Base-by-base conservation (phyloP, 139 green algal species). In the Chlorella sp. region DNA sequence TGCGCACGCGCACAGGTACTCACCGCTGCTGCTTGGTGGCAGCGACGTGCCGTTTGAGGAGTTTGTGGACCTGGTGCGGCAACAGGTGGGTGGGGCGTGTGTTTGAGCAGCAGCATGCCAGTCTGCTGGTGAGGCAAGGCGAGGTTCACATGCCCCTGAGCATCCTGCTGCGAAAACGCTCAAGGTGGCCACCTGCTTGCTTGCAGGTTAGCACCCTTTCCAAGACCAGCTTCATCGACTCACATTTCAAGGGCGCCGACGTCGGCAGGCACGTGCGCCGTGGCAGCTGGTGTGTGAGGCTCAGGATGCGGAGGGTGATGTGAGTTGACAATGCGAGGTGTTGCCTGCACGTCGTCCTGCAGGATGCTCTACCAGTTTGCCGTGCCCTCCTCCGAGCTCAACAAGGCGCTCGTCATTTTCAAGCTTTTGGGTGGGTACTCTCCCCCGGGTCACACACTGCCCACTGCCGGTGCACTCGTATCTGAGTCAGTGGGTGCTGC, bases 361-460 rank as follows among this genome's bases (percentile, higher is more conserved):
- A 60, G 66, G 35, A 26, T 71, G 66, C 35, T 35, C 26, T 71
- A 62, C 66, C 61, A 71, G 66, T 62, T 24, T 61, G 66, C 66
- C 5, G 26, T 35, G 27, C n/a, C 66, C 20, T 34, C 35, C 2
- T 35, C 23, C 26, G 66, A 71, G 10, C 22, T 71, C 26, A 6
- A 35, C 23, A 22, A 5, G 22, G 66, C 66, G 5, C 35, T 60
- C 6, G 35, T 35, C 24, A 35, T 71, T 2, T 71, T 71, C 66
- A 71, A 71, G 35, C 36, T 71, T 26, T 31, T 71, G 10, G 63
- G 63, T 69, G 24, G n/a, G 55, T 64, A 30, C 10, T 36, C 5
- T 23, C 61, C 24, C 4, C 27, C 17, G 26, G 14, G 23, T 22
- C 27, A 36, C 17, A 36, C 61, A 36, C 61, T 22, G 24, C 29